Evolutionary conservation across 208 protist genomes (phyloP).

Genomic region (Crithidia mellificae): DNA sequence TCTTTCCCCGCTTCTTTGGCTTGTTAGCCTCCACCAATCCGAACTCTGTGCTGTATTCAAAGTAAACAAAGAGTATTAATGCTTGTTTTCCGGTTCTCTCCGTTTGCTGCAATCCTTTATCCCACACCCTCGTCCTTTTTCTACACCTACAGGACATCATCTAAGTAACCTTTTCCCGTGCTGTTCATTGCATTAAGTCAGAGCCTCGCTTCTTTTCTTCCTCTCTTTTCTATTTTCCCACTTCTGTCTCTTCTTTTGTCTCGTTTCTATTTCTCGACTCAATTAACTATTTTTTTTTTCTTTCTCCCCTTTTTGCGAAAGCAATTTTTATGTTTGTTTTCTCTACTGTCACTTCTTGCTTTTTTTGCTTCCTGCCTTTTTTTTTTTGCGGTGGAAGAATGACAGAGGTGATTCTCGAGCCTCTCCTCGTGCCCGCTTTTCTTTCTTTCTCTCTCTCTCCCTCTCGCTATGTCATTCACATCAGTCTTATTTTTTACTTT

Average conservation of each 20-base stretch:
- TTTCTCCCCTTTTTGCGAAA: no score
- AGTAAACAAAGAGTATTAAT: not conserved
- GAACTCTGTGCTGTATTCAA: no score
- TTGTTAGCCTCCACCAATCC: no score
- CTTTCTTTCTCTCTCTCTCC: no score
- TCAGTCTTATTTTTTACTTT: slow-evolving; percentile 2
- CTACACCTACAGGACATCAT: no score
- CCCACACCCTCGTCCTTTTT: not conserved
- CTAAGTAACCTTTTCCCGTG: not conserved
- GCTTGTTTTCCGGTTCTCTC: no score
- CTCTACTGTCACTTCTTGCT: not conserved
- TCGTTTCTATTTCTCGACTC: no score
- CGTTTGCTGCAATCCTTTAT: no score
- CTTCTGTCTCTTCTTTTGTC: not conserved
- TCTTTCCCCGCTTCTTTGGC: no score
- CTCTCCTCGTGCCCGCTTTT: no score
- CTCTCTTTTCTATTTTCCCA: not conserved
- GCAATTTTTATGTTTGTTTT: no score
- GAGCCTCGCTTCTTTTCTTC: slow-evolving; percentile 1
- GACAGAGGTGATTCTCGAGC: no score
- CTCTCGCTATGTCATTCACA: not conserved
- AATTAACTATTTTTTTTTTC: not conserved
- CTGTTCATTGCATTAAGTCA: not conserved
- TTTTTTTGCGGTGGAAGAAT: slow-evolving; percentile 1
- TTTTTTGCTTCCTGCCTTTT: not conserved